Evolutionary conservation across 1,139 yeast genomes (phyloP).

Genomic region (Pichia sp.): DNA sequence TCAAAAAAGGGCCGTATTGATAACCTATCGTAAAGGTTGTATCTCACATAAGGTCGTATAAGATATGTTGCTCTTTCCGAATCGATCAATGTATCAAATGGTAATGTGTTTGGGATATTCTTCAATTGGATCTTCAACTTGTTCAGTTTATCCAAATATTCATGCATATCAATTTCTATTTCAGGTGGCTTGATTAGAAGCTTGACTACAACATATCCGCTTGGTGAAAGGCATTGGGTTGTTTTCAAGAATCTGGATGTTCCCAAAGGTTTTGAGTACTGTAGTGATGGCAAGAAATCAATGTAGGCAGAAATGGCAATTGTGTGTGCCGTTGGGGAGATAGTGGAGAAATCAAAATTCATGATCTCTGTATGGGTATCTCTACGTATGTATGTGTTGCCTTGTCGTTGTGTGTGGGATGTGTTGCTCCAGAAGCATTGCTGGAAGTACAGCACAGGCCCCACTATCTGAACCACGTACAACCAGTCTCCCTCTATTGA

Average conservation of each 20-base stretch:
- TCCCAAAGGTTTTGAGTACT: slow-evolving; percentile 68
- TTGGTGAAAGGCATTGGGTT: slow-evolving; percentile 67
- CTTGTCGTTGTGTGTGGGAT: background rate
- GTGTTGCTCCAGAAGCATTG: too few relatives aligned
- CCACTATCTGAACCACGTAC: too few relatives aligned
- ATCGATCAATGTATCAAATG: slow-evolving; percentile 74
- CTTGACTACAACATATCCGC: slow-evolving; percentile 75
- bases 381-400: too few relatives aligned
- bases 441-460: too few relatives aligned
- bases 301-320: slow-evolving; percentile 90
- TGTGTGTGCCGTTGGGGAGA: slow-evolving; percentile 91
- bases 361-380: too few relatives aligned
- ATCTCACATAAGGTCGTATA: slow-evolving; percentile 75
- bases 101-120: slow-evolving; percentile 61
- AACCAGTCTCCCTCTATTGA: too few relatives aligned
- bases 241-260: slow-evolving; percentile 87
- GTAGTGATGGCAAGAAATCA: slow-evolving; percentile 63
- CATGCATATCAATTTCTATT: slow-evolving; percentile 28
- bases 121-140: slow-evolving; percentile 42
- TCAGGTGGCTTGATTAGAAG: slow-evolving; percentile 69
- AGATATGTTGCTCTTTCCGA: slow-evolving; percentile 92
- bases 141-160: slow-evolving; percentile 39
- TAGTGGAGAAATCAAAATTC: slow-evolving; percentile 85
- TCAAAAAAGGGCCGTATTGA: slow-evolving; percentile 88
- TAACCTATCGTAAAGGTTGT: slow-evolving; percentile 81